Conservation (phyloP, 202 grass and related monocot species). For the Saccharum hybrid region DNA sequence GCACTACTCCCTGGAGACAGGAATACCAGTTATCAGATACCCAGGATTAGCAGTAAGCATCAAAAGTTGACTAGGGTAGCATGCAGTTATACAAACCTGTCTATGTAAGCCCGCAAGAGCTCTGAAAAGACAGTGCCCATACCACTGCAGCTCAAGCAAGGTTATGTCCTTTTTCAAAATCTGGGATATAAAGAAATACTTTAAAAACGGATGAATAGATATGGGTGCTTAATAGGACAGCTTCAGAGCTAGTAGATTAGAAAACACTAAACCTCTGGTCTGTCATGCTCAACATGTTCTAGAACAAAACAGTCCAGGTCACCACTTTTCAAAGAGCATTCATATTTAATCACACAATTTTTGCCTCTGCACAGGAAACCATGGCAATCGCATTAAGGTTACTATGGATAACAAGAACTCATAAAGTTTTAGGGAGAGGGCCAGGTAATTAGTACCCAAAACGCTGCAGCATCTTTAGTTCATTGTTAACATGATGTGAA, state of each 20-base stretch:
- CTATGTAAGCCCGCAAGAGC: constrained; percentile 87
- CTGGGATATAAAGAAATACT: constrained; percentile 46
- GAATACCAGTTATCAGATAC: constrained; percentile 42
- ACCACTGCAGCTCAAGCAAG: constrained; percentile 73
- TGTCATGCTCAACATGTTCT: constrained; percentile 92
- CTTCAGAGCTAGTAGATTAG: constrained; percentile 12
- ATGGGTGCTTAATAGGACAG: constrained; percentile 24
- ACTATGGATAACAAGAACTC: constrained; percentile 12
- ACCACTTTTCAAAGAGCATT: constrained; percentile 63
- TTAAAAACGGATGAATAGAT: constrained; percentile 28
- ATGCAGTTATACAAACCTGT: constrained; percentile 56
- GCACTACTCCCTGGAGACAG: constrained; percentile 71
- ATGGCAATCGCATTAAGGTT: constrained; percentile 17
- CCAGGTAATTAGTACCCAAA: constrained; percentile 70
- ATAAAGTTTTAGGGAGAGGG: constrained; percentile 2
- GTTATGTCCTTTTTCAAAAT: constrained; percentile 76
- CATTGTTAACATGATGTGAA: constrained; percentile 88
- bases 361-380: constrained; percentile 66
- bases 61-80: constrained; percentile 34
- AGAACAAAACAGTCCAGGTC: constrained; percentile 89
- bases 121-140: constrained; percentile 82
- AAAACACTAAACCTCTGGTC: constrained; percentile 74
- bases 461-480: constrained; percentile 84
- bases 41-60: constrained; percentile 21
- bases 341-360: constrained; percentile 72